phyloP scores from a whole-genome alignment of 202 grass and related monocot species.

The Panicum hallii region DNA sequence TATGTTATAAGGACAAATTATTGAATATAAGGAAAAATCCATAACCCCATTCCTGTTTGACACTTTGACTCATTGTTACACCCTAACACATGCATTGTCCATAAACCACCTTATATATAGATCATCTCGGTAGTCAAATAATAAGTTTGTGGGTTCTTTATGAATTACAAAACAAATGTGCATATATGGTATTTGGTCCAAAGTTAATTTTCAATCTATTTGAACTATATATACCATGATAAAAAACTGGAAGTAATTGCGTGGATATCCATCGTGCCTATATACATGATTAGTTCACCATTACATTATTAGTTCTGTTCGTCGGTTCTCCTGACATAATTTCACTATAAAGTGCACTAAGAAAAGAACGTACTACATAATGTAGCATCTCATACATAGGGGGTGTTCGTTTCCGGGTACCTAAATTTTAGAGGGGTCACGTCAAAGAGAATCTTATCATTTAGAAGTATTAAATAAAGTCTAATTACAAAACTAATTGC shows the following conservation, averaged over 20 bases:
- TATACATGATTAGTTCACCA: too few relatives aligned
- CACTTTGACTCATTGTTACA: background rate
- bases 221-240: background rate
- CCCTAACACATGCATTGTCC: background rate
- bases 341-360: background rate
- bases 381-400: too few relatives aligned
- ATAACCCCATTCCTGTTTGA: background rate
- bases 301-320: too few relatives aligned
- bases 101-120: too few relatives aligned
- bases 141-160: background rate
- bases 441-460: too few relatives aligned
- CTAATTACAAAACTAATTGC: too few relatives aligned
- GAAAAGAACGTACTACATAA: too few relatives aligned
- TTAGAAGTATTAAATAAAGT: too few relatives aligned
- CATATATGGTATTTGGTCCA: background rate
- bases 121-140: background rate
- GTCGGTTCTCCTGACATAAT: background rate
- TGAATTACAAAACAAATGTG: background rate
- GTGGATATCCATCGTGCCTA: too few relatives aligned
- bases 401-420: too few relatives aligned
- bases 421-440: too few relatives aligned
- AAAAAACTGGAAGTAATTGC: background rate
- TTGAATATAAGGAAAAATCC: background rate
- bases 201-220: background rate
- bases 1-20: background rate